These are phyloP conservation scores for Fusarium concolor DNA, from an alignment of 2,329 filamentous ascomycete species.

Conservation along the genomic window DNA sequence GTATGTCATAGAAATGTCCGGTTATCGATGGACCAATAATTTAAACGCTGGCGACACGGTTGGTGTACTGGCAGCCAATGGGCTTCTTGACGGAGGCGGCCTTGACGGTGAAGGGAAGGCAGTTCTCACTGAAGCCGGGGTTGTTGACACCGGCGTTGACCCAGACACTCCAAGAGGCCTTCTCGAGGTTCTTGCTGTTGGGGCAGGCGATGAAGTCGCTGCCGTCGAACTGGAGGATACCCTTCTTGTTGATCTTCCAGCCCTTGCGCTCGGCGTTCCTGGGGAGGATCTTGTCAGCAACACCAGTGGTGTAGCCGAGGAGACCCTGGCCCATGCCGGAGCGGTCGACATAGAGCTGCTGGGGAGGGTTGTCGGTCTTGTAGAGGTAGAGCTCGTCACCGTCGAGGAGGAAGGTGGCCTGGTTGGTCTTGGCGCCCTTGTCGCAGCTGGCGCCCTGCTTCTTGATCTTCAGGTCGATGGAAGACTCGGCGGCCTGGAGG, in stretches of 20 bases:
- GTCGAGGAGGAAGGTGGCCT: constrained; percentile 62
- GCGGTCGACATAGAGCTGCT: constrained; percentile 65
- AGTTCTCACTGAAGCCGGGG: constrained; percentile 54
- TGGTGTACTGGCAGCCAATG: constrained; percentile 54
- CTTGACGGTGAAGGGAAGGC: constrained; percentile 52
- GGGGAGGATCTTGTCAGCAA: constrained; percentile 48
- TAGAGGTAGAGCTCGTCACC: constrained; percentile 62
- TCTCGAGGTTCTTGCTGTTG: constrained; percentile 47
- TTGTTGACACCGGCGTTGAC: constrained; percentile 46
- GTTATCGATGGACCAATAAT: neutral
- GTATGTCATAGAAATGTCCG: neutral
- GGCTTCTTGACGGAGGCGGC: constrained; percentile 48
- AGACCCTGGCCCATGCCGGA: constrained; percentile 69
- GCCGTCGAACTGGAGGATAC: constrained; percentile 60
- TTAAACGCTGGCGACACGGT: too few species aligned
- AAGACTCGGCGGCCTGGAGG: constrained; percentile 58
- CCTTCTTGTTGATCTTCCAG: constrained; percentile 58
- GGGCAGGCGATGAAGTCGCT: constrained; percentile 65
- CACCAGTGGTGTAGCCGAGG: constrained; percentile 63
- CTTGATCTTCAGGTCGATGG: constrained; percentile 58
- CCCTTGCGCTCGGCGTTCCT: constrained; percentile 59
- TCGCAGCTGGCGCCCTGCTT: constrained; percentile 63
- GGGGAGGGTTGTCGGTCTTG: constrained; percentile 49
- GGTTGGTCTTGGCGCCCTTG: constrained; percentile 49
- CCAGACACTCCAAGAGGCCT: constrained; percentile 56